Base-by-base conservation (phyloP, 495 filamentous ascomycete genomes). In the Penicillium fimorum region DNA sequence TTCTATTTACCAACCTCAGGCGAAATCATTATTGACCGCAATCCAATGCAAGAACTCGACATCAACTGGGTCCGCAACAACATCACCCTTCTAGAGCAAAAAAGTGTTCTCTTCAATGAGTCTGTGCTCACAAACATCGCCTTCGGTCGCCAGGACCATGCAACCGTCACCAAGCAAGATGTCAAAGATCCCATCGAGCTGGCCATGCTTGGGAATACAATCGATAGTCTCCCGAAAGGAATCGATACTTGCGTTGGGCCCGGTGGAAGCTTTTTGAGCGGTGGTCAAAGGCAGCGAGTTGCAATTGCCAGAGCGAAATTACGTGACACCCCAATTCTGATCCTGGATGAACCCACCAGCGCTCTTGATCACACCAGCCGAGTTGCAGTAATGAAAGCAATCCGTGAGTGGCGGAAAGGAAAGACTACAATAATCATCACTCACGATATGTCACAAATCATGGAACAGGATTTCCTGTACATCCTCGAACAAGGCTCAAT, bases 391-490 rank as follows among this genome's bases (percentile, higher is more conserved):
- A 87, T 94, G 68, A 83, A 86, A 4, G 85, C 84, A 1, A 74
- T 96, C 50, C 85, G 91, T 38, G 78, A 80, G 53, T 89, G 85
- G 60, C 78, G 88, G 1, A 76, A 78, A 50, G 87, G 85, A 10
- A 84, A 87, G 46, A 96, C 91, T 0, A 91, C 90, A 1, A 84
- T 96, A 50, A 87, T 91, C 20, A 89, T 96, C 63, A 97, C 94
- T 0, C 94, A 97, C 62, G 91, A 97, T 57, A 85, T 91, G 46
- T 82, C 86, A 0, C 89, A 95, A 48, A 95, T 98, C 35, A 71
- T 71, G 24, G 78, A 83, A 0, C 60, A 84, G 17, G 92, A 97
- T 52, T 93, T 85, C 63, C 81, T 92, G 2, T 97, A 94, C 57
- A 80, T 96, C 1, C 70, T 98, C 46, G 87, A 95, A 42, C 66